Evolutionary conservation across 164 flowering plant species (phyloP).

Genomic region (Umbellularia californica): DNA sequence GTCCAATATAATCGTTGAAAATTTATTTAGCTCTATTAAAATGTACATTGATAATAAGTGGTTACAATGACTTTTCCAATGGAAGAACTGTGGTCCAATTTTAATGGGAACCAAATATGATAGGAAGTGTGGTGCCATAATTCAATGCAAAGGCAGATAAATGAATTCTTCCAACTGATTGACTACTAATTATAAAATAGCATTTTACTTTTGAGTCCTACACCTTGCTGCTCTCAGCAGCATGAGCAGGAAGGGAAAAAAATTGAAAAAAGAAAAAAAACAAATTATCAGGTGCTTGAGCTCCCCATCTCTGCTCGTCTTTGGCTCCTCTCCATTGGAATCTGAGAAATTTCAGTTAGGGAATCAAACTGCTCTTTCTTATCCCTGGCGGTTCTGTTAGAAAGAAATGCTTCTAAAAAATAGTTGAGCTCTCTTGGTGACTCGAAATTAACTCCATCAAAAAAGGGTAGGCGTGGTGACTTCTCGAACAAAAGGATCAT

Average conservation of each 20-base stretch:
- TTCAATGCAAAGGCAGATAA: neutral
- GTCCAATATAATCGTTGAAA: neutral
- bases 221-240: neutral
- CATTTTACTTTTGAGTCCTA: too few species aligned
- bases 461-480: neutral
- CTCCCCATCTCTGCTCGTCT: neutral
- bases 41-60: neutral
- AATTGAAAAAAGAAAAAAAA: neutral
- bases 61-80: neutral
- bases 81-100: neutral
- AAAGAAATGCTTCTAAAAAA: neutral
- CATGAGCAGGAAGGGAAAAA: neutral
- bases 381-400: neutral
- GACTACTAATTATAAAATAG: neutral
- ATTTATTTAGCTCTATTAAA: too few species aligned
- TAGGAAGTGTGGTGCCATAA: neutral
- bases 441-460: neutral
- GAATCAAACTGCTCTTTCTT: neutral
- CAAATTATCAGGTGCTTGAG: neutral
- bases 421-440: neutral
- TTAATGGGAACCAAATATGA: neutral
- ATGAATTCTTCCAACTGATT: neutral
- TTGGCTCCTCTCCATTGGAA: too few species aligned
- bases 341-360: neutral
- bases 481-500: neutral